Percentiles rank a stretch among this genome's conserved stretches.
Conservation (phyloP, 2,329 filamentous ascomycete genomes). For the Thielaviopsis populi region DNA sequence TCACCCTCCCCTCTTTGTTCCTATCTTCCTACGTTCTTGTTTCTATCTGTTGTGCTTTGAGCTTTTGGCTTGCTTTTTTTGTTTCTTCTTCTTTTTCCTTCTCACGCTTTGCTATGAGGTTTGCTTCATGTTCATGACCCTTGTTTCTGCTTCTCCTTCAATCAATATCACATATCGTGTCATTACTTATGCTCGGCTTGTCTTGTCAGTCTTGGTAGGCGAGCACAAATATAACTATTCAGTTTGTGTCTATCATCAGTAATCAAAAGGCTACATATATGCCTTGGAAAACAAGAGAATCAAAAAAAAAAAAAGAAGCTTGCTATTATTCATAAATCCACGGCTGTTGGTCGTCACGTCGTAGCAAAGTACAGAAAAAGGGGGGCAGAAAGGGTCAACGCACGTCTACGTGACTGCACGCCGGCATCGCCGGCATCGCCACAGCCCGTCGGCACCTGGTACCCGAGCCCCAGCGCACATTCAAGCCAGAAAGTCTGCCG, state of each 20-base stretch:
- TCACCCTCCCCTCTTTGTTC: neutral
- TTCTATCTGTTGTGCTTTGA: neutral
- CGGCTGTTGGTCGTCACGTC: neutral
- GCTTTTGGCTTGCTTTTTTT: neutral
- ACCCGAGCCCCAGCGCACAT: no score
- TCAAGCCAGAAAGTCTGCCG: conserved; percentile 24
- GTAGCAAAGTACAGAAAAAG: neutral
- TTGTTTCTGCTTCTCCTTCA: conserved; percentile 2
- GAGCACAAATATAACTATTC: no score
- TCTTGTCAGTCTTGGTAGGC: no score
- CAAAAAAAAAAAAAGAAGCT: neutral
- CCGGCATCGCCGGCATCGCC: no score
- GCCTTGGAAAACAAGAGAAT: no score
- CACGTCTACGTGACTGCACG: no score
- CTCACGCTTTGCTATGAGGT: neutral
- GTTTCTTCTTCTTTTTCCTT: neutral
- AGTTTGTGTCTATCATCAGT: neutral
- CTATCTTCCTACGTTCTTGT: neutral
- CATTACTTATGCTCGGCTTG: neutral
- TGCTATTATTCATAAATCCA: neutral
- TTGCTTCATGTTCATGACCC: neutral
- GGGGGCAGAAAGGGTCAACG: no score
- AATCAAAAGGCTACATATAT: neutral
- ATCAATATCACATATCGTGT: conserved; percentile 1
- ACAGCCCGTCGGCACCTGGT: no score